Evolutionary conservation across 169 alveolate species (phyloP).

Genomic region (Babesia gibsoni): DNA sequence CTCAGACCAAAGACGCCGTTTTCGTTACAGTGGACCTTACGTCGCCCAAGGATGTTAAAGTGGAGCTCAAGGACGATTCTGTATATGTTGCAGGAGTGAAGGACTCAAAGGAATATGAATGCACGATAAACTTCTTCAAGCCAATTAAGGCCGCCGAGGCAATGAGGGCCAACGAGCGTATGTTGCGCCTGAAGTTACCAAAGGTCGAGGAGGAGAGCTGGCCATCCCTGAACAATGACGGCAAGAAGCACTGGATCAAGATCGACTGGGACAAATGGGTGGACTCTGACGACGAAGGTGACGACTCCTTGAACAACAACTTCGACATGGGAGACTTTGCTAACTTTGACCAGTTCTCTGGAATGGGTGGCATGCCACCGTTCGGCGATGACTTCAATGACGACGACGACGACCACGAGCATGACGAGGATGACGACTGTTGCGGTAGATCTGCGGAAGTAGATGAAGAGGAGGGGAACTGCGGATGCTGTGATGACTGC

Average conservation of each 20-base stretch:
- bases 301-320: slow-evolving; percentile 64
- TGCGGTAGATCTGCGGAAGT: background rate
- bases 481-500: slow-evolving; percentile 34
- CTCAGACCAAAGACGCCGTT: slow-evolving; percentile 73
- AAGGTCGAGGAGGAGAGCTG: slow-evolving; percentile 72
- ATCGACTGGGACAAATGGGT: slow-evolving; percentile 81
- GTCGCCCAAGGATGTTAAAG: slow-evolving; percentile 51
- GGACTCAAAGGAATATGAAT: slow-evolving; percentile 70
- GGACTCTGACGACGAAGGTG: slow-evolving; percentile 76
- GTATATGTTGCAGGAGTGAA: slow-evolving; percentile 62
- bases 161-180: slow-evolving; percentile 62
- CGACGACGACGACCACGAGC: slow-evolving; percentile 22
- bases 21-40: slow-evolving; percentile 69
- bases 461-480: background rate
- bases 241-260: slow-evolving; percentile 76
- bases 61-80: slow-evolving; percentile 66
- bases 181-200: slow-evolving; percentile 68
- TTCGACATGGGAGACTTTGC: slow-evolving; percentile 75
- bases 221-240: slow-evolving; percentile 73
- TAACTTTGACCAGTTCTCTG: slow-evolving; percentile 60
- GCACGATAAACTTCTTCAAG: slow-evolving; percentile 67
- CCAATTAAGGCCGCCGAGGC: slow-evolving; percentile 72
- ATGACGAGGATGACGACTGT: background rate
- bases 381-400: slow-evolving; percentile 61
- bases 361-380: slow-evolving; percentile 57